Evolutionary conservation across 306 rosid species (phyloP).

Genomic region (Lagenaria siceraria): DNA sequence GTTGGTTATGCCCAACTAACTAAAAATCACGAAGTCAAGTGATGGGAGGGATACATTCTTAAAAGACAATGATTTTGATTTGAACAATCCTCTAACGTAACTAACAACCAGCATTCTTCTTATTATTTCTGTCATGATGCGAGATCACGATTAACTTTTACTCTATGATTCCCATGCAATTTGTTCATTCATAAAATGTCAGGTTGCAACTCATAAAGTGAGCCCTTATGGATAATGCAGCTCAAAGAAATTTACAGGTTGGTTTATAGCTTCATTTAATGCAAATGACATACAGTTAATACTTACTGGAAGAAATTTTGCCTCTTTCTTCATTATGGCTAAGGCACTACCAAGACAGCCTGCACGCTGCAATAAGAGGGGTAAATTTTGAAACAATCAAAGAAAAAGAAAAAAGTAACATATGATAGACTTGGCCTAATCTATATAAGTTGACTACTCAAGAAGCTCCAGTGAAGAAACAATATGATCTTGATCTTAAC

Average conservation of each 20-base stretch:
- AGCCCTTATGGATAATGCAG: not conserved
- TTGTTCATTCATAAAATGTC: not conserved
- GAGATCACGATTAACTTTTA: not conserved
- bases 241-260: not conserved
- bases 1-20: too few species aligned
- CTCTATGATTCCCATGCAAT: not conserved
- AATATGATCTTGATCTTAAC: not conserved
- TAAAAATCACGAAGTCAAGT: too few species aligned
- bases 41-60: not conserved
- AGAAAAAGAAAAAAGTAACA: not conserved
- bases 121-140: not conserved
- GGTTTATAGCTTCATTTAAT: not conserved
- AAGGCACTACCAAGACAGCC: conserved; percentile 84
- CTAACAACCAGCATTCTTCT: not conserved
- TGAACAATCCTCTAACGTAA: not conserved
- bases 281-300: not conserved
- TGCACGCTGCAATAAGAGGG: conserved; percentile 37
- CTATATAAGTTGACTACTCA: not conserved
- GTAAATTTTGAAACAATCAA: conserved; percentile 1
- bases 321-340: conserved; percentile 73
- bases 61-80: not conserved
- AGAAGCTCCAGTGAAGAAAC: not conserved
- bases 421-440: not conserved
- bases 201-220: not conserved
- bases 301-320: conserved; percentile 65